A percentile compares a stretch with the other conserved stretches of the same genome.
These are phyloP conservation scores for Marasmius sp. DNA, from an alignment of 1,284 basidiomycete species.

Conservation along the genomic window DNA sequence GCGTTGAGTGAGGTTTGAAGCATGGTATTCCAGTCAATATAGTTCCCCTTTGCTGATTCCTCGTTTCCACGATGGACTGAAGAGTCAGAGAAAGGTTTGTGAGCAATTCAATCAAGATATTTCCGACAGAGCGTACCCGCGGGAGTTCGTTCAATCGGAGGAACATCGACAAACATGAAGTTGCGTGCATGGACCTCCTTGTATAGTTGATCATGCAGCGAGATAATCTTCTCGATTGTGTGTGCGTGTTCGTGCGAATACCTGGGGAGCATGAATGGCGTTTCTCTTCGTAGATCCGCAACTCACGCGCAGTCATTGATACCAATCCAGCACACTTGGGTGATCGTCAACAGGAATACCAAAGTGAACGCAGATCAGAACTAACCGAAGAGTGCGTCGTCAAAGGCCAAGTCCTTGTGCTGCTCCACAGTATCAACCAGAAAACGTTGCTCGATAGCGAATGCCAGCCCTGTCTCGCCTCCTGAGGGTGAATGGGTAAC, in stretches of 20 bases:
- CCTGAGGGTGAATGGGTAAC: constrained; percentile 16
- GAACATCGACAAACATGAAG: constrained; percentile 63
- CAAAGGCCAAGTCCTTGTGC: constrained; percentile 39
- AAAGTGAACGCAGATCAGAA: constrained; percentile 6
- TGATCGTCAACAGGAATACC: neutral
- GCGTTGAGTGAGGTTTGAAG: constrained; percentile 29
- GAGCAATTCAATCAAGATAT: neutral
- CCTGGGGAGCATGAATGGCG: constrained; percentile 12
- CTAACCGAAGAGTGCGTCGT: constrained; percentile 49
- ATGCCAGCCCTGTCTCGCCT: constrained; percentile 27
- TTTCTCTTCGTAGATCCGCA: neutral
- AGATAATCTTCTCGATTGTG: constrained; percentile 35
- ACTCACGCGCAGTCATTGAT: constrained; percentile 63
- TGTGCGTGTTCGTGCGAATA: constrained; percentile 17
- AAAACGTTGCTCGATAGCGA: constrained; percentile 40
- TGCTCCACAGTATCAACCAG: constrained; percentile 30
- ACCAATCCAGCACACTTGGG: constrained; percentile 60
- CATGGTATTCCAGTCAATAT: constrained; percentile 44
- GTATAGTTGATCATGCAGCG: constrained; percentile 48
- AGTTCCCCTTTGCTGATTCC: constrained; percentile 16
- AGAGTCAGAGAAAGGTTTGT: constrained; percentile 1
- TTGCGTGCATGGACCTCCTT: constrained; percentile 50
- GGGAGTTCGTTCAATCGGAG: constrained; percentile 54
- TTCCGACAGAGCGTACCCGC: constrained; percentile 29
- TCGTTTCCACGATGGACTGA: constrained; percentile 8